phyloP scores from a whole-genome alignment of 306 rosid genomes.

The Lathyrus aphaca region DNA sequence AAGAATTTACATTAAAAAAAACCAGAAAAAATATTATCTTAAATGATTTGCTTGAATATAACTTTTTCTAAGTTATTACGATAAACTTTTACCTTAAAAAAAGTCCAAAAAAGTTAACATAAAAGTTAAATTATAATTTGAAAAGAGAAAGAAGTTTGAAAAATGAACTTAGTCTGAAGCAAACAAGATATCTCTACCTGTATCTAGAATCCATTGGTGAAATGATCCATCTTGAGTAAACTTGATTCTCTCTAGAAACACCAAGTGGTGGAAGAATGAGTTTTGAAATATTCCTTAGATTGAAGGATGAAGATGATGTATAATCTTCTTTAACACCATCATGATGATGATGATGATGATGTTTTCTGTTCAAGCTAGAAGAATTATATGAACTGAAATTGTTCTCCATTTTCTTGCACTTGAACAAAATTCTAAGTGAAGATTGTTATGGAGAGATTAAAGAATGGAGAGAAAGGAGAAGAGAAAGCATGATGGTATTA shows the following conservation, averaged over 20 bases:
- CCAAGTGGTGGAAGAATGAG: constrained; percentile 93
- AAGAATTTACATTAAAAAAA: too few species aligned
- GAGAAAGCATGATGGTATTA: constrained; percentile 27
- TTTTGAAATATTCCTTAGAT: constrained; percentile 68
- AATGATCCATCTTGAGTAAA: constrained; percentile 58
- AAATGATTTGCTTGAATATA: too few species aligned
- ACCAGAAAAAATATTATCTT: too few species aligned
- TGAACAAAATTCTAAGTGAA: constrained; percentile 8
- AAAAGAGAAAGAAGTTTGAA: neutral
- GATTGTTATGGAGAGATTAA: neutral
- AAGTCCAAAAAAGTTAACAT: neutral
- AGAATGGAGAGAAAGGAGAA: constrained; percentile 25
- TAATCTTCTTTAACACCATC: constrained; percentile 38
- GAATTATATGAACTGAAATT: constrained; percentile 33
- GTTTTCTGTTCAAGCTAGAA: constrained; percentile 37
- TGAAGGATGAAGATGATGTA: constrained; percentile 46
- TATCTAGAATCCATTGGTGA: constrained; percentile 87
- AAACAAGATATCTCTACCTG: constrained; percentile 45
- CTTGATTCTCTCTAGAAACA: constrained; percentile 59
- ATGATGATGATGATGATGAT: constrained; percentile 23
- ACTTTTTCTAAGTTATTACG: too few species aligned
- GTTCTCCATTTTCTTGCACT: constrained; percentile 40
- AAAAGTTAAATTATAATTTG: neutral
- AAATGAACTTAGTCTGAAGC: neutral
- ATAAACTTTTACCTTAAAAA: neutral